Base-by-base conservation (phyloP, 164 flowering plant genomes). In the Warburgia ugandensis region DNA sequence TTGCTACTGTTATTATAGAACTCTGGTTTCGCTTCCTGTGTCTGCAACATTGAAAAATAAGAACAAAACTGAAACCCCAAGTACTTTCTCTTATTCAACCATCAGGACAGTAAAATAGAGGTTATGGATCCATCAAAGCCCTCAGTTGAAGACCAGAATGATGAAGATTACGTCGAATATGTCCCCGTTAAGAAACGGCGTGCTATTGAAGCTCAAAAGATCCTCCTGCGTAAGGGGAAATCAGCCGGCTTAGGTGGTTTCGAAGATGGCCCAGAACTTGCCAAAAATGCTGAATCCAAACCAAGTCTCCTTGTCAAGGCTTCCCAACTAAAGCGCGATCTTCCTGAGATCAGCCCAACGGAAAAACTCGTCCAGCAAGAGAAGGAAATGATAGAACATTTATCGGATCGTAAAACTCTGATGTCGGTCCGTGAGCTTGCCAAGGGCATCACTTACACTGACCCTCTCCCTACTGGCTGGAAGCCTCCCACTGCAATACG, bases 401-500 rank as follows among this genome's bases (percentile, higher is more conserved):
- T 91, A 27, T 83, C 97, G 0, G 92, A 87, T 50, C 65, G 81
- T 23, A 87, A 83, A 44, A 73, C 87, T 2, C 72, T 87, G 0
- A 79, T 83, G 92, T 87, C 97, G 0, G 97, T 91, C 14, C 83
- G 90, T 1, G 96, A 91, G 52, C 56, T 91, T 37, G 97, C 97
- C 0, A 91, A 87, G 42, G 97, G 97, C 3, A 91, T 91, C 44
- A 83, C 84, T 2, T 91, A 91, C 43, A 72, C 76, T 0, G 95
- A 91, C 17, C 96, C 97, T 0, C 20, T 91, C 21, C 17, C 54
- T 29, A 91, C 97, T 0, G 97, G 97, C 0, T 91, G 97, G 97
- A 86, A 81, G 50, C 88, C 97, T 0, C 97, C 97, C 0, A 50
- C 80, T 48, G 61, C 56, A 0, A 83, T 91, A 2, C 60, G 96